phyloP scores from a whole-genome alignment of 2,329 filamentous ascomycete species.

The Teratosphaeria nubilosa region DNA sequence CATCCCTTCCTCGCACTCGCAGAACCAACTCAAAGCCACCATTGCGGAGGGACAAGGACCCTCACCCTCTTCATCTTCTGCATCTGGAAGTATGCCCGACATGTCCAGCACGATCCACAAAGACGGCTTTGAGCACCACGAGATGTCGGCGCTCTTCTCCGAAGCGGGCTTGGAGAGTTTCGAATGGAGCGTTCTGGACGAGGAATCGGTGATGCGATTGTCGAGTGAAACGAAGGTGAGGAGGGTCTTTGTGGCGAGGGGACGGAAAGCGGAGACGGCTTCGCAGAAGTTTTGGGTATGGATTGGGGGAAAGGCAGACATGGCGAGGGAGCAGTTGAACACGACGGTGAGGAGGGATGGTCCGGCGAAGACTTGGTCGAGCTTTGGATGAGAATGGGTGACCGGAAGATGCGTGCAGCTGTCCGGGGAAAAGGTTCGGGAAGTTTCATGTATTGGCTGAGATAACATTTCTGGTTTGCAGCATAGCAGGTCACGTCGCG shows the following conservation, averaged over 20 bases:
- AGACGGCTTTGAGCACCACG: slow-evolving; percentile 19
- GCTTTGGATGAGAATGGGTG: background rate
- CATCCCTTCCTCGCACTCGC: slow-evolving; percentile 12
- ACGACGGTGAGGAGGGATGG: background rate
- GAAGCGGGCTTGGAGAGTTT: slow-evolving; percentile 22
- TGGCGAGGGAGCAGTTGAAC: background rate
- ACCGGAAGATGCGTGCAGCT: background rate
- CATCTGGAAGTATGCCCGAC: slow-evolving; percentile 9
- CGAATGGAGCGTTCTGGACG: slow-evolving; percentile 19
- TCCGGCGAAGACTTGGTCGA: background rate
- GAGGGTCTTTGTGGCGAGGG: slow-evolving; percentile 25
- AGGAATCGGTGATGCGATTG: slow-evolving; percentile 20
- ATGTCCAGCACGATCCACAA: slow-evolving; percentile 26
- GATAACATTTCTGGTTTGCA: background rate
- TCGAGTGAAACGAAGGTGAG: slow-evolving; percentile 15
- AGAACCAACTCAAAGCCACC: background rate
- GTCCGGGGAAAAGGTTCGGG: background rate
- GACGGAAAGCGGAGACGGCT: slow-evolving; percentile 9
- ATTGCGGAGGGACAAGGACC: background rate
- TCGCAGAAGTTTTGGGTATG: background rate
- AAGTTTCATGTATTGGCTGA: background rate
- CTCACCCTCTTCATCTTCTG: background rate
- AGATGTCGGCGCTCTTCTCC: slow-evolving; percentile 19
- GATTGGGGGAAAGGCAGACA: background rate
- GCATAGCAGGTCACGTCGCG: too few species aligned